Base-by-base conservation (phyloP, 257 asterid species). In the Ophiorrhiza pumila region DNA sequence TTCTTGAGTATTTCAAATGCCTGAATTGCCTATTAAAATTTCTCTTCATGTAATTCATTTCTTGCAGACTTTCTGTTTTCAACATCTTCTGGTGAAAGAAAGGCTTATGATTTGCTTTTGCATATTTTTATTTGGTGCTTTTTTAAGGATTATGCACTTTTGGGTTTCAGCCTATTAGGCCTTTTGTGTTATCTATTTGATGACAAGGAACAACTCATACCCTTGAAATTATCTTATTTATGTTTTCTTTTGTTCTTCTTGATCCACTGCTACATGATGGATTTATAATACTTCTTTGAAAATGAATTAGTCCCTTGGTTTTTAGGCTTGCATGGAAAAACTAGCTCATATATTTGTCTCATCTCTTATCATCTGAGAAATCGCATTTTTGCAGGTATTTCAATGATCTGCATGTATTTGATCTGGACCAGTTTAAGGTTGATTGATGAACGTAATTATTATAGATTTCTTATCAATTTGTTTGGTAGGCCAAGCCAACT, bases 361-460 rank as follows among this genome's bases (percentile, higher is more conserved):
- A 23, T 29, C 41, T 42, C 43, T 25, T 22, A 39, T 31, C 52
- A 32, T 46, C 61, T 68, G 68, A 42, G 5, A 35, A 23, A 49
- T 50, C 70, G 22, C 2, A 4, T 69, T 65, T 35, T 18, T 76
- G 83, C 91, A 94, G 99, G 93, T 95, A 95, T 76, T 87, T 76
- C 86, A 95, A 85, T 81, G 99, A 95, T 86, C 83, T 95, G 72
- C 88, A 90, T 35, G 91, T 92, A 31, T 95, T 95, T 85, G 99
- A 95, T 82, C 92, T 95, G 63, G 99, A 95, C 80, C 96, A 86
- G 76, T 95, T 79, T 82, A 92, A 95, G 97, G 99, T 94, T 84
- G 12, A 60, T 42, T 52, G 42, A 25, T 70, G 60, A 46, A 62
- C 35, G 1, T 34, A 53, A 14, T 29, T 49, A 18, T 68, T 25